phyloP scores from a whole-genome alignment of 495 filamentous ascomycete genomes.

The Saxispiralis lemnorum region DNA sequence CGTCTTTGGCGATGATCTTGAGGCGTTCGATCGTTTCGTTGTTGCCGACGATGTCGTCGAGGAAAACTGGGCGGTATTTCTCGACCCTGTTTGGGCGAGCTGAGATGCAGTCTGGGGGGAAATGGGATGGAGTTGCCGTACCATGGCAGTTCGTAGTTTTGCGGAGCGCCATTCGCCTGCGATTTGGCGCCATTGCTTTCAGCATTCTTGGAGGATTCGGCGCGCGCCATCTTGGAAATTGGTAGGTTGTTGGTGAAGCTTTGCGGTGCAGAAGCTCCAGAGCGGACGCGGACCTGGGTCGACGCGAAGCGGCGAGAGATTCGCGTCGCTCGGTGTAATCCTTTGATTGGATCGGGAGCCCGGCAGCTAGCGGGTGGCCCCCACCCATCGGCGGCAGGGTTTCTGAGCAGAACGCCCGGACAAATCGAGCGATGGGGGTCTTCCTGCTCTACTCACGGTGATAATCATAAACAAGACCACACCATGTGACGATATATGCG shows the following conservation, averaged over 20 bases:
- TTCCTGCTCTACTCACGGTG: too few species aligned
- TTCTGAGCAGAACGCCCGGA: too few species aligned
- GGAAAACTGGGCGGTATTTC: slow-evolving; percentile 86
- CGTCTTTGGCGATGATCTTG: slow-evolving; percentile 97
- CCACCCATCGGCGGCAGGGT: too few species aligned
- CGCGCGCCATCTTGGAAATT: slow-evolving; percentile 25
- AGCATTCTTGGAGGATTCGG: slow-evolving; percentile 63
- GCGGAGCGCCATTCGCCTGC: slow-evolving; percentile 37
- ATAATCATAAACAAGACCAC: too few species aligned
- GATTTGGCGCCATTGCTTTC: slow-evolving; percentile 48
- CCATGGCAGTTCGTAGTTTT: slow-evolving; percentile 84
- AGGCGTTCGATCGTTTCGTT: slow-evolving; percentile 91
- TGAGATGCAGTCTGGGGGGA: neutral
- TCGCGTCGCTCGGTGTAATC: too few species aligned
- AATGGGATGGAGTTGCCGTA: slow-evolving; percentile 24
- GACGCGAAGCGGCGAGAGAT: neutral
- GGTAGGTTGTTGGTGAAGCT: too few species aligned
- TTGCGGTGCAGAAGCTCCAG: too few species aligned
- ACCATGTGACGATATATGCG: too few species aligned
- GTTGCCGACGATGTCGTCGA: slow-evolving; percentile 95
- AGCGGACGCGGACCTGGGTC: neutral
- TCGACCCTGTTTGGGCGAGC: slow-evolving; percentile 56
- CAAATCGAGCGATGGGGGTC: too few species aligned
- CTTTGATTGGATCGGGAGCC: too few species aligned
- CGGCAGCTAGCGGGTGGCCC: too few species aligned